A percentile compares a stretch with the other conserved stretches of the same genome.
Conservation (phyloP, 345 rosid species). For the Erysimum cheiranthoides region DNA sequence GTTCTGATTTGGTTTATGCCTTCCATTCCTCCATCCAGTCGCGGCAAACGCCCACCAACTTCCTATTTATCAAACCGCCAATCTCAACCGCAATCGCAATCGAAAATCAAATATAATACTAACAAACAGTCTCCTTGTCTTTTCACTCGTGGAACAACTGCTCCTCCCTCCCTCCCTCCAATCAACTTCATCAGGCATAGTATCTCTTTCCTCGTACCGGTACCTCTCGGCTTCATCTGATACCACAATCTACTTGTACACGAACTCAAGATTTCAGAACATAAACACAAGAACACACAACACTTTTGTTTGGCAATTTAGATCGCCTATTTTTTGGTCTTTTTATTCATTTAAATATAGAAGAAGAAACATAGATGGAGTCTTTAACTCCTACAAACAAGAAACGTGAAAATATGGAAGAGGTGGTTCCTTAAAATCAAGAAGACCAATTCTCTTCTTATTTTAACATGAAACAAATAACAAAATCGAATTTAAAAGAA, state of each 20-base stretch:
- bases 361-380: background rate
- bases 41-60: constrained; percentile 83
- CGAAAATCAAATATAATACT: background rate
- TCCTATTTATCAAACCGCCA: constrained; percentile 43
- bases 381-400: background rate
- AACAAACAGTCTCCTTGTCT: background rate
- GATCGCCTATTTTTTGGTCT: background rate
- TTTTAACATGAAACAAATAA: too few relatives aligned
- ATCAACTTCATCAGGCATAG: constrained; percentile 50
- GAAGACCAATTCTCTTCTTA: too few relatives aligned
- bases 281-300: too few relatives aligned
- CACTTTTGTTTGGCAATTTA: background rate
- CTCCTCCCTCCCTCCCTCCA: constrained; percentile 59
- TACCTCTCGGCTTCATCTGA: too few relatives aligned
- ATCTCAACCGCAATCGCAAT: background rate
- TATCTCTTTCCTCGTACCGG: constrained; percentile 37
- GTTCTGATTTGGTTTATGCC: constrained; percentile 68
- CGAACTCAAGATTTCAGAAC: too few relatives aligned
- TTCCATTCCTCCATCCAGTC: constrained; percentile 65
- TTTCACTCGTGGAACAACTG: constrained; percentile 32
- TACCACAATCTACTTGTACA: too few relatives aligned
- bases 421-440: too few relatives aligned
- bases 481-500: too few relatives aligned
- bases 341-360: background rate
- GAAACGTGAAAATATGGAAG: background rate